Percentiles rank a stretch among this genome's conserved stretches.
Evolutionary conservation across 345 rosid genomes (phyloP).

Genomic region (Gossypium bickii): DNA sequence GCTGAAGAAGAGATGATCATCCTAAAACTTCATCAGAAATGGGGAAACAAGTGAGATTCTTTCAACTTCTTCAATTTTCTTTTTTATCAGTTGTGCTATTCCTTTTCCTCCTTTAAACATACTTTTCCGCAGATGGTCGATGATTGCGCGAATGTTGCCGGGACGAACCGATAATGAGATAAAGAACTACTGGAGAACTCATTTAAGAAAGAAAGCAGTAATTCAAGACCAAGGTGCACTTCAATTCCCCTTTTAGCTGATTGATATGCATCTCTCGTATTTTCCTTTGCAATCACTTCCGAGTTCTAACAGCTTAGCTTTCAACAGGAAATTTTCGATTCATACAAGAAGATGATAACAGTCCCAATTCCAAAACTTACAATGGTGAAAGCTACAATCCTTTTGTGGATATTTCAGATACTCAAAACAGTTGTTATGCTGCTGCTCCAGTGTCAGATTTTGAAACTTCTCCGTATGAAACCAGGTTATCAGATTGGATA

Average conservation of each 20-base stretch:
- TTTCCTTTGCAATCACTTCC: not conserved
- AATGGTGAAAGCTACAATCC: slow-evolving; percentile 12
- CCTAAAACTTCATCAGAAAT: slow-evolving; percentile 45
- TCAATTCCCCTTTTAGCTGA: not conserved
- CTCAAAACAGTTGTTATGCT: slow-evolving; percentile 15
- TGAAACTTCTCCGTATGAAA: slow-evolving; percentile 46
- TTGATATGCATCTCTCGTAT: not conserved
- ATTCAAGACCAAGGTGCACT: slow-evolving; percentile 36
- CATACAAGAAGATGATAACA: not conserved
- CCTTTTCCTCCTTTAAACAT: not conserved
- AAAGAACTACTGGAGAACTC: slow-evolving; percentile 74
- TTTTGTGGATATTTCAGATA: slow-evolving; percentile 12
- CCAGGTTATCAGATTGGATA: slow-evolving; percentile 49
- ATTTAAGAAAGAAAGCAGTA: slow-evolving; percentile 43
- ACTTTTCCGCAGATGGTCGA: slow-evolving; percentile 44
- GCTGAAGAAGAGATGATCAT: slow-evolving; percentile 55
- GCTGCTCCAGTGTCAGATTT: slow-evolving; percentile 15
- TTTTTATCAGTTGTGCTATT: not conserved
- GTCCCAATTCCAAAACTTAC: not conserved
- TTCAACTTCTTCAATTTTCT: not conserved
- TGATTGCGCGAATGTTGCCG: slow-evolving; percentile 62
- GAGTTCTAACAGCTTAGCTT: not conserved
- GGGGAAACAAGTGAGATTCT: slow-evolving; percentile 71
- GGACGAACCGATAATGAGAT: slow-evolving; percentile 74
- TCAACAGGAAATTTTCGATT: slow-evolving; percentile 14